Base-by-base conservation (phyloP, 2,329 filamentous ascomycete genomes). In the Cordyceps farinosa region DNA sequence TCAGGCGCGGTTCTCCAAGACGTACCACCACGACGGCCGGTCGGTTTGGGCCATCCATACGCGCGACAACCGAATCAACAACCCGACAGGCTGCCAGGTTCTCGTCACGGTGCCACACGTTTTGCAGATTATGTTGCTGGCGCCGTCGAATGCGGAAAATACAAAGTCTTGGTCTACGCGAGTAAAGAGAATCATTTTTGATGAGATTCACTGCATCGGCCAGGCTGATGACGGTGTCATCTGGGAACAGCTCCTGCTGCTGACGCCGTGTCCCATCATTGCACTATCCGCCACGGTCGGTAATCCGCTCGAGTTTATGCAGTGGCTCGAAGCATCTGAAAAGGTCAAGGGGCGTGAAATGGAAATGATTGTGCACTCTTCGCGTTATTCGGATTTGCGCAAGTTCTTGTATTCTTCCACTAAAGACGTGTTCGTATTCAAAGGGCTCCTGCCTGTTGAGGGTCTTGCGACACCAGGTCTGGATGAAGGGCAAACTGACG, bases 41-140 rank as follows among this genome's bases (percentile, higher is more conserved):
- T 90, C 86, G 0, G 87, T 93, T 0, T 94, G 90, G 90, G 89
- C 85, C 0, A 92, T 94, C 54, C 87, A 92, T 68, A 92, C 90
- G 0, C 77, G 89, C 55, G 90, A 94, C 70, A 87, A 90, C 70
- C 80, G 88, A 5, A 86, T 93, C 73, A 92, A 93, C 73, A 90
- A 88, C 66, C 83, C 89, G 0, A 84, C 80, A 0, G 84, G 87
- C 2, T 92, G 90, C 68, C 90, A 94, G 69, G 82, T 94, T 3
- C 75, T 93, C 13, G 88, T 93, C 11, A 93, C 90, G 0, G 89
- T 93, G 0, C 90, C 90, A 0, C 87, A 92, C 70, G 87, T 94
- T 45, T 77, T 94, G 2, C 90, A 93, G 68, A 92, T 90, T 61
- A 90, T 94, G 88, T 78, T 93, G 1, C 76, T 90, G 56, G 80